Evolutionary conservation across 2,329 filamentous ascomycete species (phyloP).

Genomic region (Nakataea oryzae): DNA sequence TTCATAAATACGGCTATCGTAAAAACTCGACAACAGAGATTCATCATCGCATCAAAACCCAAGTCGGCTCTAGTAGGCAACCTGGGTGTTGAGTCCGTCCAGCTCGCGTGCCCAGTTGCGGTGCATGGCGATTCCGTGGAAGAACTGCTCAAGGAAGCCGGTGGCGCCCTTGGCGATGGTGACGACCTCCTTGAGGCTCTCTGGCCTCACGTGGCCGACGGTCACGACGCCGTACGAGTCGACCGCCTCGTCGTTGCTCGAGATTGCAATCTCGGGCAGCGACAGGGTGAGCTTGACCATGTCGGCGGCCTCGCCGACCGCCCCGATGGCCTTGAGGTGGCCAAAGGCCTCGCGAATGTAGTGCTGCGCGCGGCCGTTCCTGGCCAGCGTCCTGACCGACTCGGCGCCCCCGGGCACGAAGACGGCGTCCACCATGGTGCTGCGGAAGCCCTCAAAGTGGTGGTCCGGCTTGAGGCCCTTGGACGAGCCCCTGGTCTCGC

Average conservation of each 20-base stretch:
- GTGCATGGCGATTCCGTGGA: conserved; percentile 59
- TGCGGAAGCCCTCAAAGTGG: conserved; percentile 69
- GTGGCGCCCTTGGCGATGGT: conserved; percentile 56
- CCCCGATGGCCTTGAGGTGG: conserved; percentile 70
- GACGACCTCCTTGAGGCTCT: conserved; percentile 50
- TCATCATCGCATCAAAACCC: neutral
- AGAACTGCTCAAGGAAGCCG: conserved; percentile 62
- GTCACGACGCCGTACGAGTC: conserved; percentile 75
- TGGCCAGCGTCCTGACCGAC: conserved; percentile 49
- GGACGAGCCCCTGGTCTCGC: conserved; percentile 26
- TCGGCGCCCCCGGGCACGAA: conserved; percentile 65
- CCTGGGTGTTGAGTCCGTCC: conserved; percentile 53
- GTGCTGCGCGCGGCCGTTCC: conserved; percentile 63
- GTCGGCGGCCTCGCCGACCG: conserved; percentile 59
- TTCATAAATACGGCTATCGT: neutral
- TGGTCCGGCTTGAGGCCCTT: conserved; percentile 55
- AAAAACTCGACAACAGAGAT: neutral
- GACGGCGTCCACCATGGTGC: conserved; percentile 70
- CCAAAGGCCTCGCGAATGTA: conserved; percentile 75
- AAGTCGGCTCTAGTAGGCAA: conserved; percentile 49
- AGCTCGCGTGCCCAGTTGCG: conserved; percentile 65
- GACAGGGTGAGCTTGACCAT: conserved; percentile 43
- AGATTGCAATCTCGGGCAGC: conserved; percentile 29
- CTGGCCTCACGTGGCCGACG: conserved; percentile 37
- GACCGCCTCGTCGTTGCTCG: conserved; percentile 35